These are phyloP conservation scores for Penicillium sp. DNA, from an alignment of 2,329 filamentous ascomycete species.

Conservation along the genomic window DNA sequence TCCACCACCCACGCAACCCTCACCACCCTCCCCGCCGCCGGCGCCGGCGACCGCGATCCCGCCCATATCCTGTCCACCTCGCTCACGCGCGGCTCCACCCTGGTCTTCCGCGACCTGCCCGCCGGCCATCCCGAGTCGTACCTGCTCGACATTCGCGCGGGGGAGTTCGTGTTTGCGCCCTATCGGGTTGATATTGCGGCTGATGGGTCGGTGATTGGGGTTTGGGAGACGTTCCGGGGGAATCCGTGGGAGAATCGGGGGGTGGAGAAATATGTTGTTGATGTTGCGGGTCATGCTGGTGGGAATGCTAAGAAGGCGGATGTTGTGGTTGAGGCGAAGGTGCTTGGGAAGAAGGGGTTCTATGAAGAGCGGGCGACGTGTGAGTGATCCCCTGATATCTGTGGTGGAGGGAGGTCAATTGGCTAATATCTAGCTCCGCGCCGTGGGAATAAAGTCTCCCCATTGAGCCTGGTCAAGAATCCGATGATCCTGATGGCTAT, in stretches of 20 bases:
- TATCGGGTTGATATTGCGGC: constrained; percentile 69
- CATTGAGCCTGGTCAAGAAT: constrained; percentile 83
- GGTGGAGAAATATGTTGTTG: constrained; percentile 46
- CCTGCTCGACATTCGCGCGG: constrained; percentile 75
- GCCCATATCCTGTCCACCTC: constrained; percentile 62
- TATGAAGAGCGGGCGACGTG: constrained; percentile 75
- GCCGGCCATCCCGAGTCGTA: constrained; percentile 58
- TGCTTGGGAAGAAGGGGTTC: constrained; percentile 68
- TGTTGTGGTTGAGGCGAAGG: constrained; percentile 62
- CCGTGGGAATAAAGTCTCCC: constrained; percentile 59
- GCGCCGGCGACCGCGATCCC: constrained; percentile 11
- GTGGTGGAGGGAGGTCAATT: neutral
- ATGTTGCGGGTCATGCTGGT: constrained; percentile 17
- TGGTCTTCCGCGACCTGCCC: constrained; percentile 73
- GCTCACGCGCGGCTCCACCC: constrained; percentile 68
- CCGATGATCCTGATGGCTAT: constrained; percentile 95
- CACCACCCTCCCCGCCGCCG: constrained; percentile 42
- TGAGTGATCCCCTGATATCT: constrained; percentile 52
- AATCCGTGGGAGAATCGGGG: constrained; percentile 91
- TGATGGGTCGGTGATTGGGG: constrained; percentile 56
- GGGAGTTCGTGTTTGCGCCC: constrained; percentile 73
- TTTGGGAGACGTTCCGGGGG: constrained; percentile 84
- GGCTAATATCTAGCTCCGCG: neutral
- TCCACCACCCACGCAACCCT: constrained; percentile 57
- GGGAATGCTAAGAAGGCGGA: constrained; percentile 20